These are phyloP conservation scores for Plectosphaerella plurivora DNA, from an alignment of 2,329 filamentous ascomycete species.

Conservation along the genomic window DNA sequence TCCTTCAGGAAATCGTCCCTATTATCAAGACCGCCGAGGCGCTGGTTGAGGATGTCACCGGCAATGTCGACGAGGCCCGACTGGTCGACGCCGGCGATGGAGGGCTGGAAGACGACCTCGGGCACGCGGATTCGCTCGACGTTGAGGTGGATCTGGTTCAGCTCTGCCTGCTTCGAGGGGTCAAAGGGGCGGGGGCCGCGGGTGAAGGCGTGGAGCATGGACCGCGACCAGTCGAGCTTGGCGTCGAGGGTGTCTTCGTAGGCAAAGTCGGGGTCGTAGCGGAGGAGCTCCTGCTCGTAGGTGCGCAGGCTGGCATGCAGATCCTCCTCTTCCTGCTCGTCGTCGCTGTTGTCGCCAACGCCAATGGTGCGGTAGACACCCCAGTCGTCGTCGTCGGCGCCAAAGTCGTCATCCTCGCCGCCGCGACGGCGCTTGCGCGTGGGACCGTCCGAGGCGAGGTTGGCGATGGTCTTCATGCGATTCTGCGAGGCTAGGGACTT, in stretches of 20 bases:
- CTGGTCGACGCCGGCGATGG: conserved; percentile 89
- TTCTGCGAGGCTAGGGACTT: conserved; percentile 95
- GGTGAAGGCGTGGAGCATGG: conserved; percentile 81
- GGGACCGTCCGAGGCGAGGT: conserved; percentile 86
- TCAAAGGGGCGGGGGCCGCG: conserved; percentile 87
- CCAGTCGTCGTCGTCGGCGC: conserved; percentile 97
- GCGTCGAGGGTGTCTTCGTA: conserved; percentile 91
- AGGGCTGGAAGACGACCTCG: conserved; percentile 88
- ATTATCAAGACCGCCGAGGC: conserved; percentile 55
- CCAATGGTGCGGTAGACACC: conserved; percentile 92
- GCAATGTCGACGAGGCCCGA: conserved; percentile 90
- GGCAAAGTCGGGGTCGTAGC: conserved; percentile 83
- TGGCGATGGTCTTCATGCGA: conserved; percentile 97
- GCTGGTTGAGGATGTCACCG: conserved; percentile 81
- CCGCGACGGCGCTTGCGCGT: conserved; percentile 79
- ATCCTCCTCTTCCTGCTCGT: conserved; percentile 91
- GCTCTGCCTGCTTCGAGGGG: conserved; percentile 70
- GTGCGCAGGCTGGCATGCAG: conserved; percentile 66
- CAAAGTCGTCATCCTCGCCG: conserved; percentile 93
- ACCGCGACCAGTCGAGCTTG: conserved; percentile 93
- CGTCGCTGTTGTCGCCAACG: conserved; percentile 75
- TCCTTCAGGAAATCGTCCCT: conserved; percentile 73
- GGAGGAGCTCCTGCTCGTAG: conserved; percentile 79
- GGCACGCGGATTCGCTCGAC: conserved; percentile 93
- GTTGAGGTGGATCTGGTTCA: conserved; percentile 89